Conservation (phyloP, 2,329 filamentous ascomycete species). For the Ascomycota sp. region DNA sequence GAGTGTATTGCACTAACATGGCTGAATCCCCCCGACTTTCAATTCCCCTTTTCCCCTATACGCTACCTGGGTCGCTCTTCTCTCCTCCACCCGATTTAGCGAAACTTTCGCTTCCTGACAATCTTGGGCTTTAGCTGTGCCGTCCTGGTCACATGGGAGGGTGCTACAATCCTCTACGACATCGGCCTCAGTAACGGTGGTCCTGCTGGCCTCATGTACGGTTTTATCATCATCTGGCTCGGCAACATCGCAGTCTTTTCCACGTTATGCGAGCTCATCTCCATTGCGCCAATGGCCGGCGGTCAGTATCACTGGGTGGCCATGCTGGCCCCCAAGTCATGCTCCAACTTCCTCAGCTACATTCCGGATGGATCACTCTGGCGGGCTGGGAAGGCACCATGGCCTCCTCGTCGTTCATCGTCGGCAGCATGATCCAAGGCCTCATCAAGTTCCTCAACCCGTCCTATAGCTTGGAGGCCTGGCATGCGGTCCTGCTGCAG, state of each 20-base stretch:
- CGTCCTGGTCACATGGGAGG: constrained; percentile 33
- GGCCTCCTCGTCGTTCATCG: constrained; percentile 18
- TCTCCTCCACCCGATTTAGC: constrained; percentile 6
- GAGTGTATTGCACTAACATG: too few relatives aligned
- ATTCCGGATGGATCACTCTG: constrained; percentile 26
- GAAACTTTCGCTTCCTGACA: constrained; percentile 27
- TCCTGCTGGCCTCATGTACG: constrained; percentile 30
- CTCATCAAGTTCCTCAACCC: constrained; percentile 14
- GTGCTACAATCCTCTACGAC: constrained; percentile 11
- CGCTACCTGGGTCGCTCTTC: not conserved
- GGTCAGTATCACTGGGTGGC: constrained; percentile 43
- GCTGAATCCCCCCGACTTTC: not conserved
- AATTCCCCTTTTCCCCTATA: not conserved
- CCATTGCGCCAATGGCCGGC: constrained; percentile 27
- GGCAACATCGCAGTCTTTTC: constrained; percentile 23
- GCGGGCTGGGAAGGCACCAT: constrained; percentile 21
- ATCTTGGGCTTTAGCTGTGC: constrained; percentile 32
- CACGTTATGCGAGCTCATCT: constrained; percentile 19
- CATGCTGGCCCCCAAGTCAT: constrained; percentile 24
- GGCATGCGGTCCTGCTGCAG: constrained; percentile 28
- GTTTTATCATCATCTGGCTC: constrained; percentile 25
- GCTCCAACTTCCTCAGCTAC: constrained; percentile 33
- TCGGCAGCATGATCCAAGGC: constrained; percentile 26
- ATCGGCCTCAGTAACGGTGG: constrained; percentile 26
- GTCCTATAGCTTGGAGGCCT: constrained; percentile 11